These are phyloP conservation scores for Aspergillus pseudotamarii DNA, from an alignment of 2,329 filamentous ascomycete genomes.

Conservation along the genomic window DNA sequence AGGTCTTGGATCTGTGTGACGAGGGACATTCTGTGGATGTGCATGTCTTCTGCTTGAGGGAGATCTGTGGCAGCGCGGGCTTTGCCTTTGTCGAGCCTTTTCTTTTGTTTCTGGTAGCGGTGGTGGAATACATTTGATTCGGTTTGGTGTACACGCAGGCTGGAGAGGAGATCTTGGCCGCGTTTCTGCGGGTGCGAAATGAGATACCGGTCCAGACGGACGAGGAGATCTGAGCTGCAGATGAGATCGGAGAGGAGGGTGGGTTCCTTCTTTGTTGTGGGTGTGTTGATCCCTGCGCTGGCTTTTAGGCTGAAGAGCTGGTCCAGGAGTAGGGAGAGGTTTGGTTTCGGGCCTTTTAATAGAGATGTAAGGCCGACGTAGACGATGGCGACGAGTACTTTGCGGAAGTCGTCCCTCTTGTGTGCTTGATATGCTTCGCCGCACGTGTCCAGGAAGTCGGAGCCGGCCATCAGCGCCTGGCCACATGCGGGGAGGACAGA, in stretches of 20 bases:
- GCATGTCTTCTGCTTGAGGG: slow-evolving; percentile 54
- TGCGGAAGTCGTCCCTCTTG: slow-evolving; percentile 64
- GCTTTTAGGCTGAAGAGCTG: slow-evolving; percentile 79
- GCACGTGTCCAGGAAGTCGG: slow-evolving; percentile 82
- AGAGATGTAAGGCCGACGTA: slow-evolving; percentile 77
- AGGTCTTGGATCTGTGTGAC: slow-evolving; percentile 91
- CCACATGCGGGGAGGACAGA: slow-evolving; percentile 49
- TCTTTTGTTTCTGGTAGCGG: slow-evolving; percentile 45
- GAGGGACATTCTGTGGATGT: slow-evolving; percentile 80
- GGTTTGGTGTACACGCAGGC: slow-evolving; percentile 42
- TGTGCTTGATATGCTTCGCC: slow-evolving; percentile 51
- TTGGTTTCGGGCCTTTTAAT: slow-evolving; percentile 66
- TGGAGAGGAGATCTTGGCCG: slow-evolving; percentile 43
- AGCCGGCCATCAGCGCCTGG: slow-evolving; percentile 74
- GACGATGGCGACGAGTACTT: slow-evolving; percentile 68
- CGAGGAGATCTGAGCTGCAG: slow-evolving; percentile 74
- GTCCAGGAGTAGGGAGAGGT: slow-evolving; percentile 76
- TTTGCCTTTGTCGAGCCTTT: slow-evolving; percentile 46
- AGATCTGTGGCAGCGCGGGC: slow-evolving; percentile 33
- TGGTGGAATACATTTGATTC: slow-evolving; percentile 43
- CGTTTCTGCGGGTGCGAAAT: slow-evolving; percentile 41
- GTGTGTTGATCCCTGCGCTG: slow-evolving; percentile 64
- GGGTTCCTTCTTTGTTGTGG: slow-evolving; percentile 40
- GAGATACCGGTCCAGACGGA: slow-evolving; percentile 42
- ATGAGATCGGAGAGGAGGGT: slow-evolving; percentile 82